phyloP scores from a whole-genome alignment of 2,329 filamentous ascomycete genomes.

The Rutstroemia sydowiana region DNA sequence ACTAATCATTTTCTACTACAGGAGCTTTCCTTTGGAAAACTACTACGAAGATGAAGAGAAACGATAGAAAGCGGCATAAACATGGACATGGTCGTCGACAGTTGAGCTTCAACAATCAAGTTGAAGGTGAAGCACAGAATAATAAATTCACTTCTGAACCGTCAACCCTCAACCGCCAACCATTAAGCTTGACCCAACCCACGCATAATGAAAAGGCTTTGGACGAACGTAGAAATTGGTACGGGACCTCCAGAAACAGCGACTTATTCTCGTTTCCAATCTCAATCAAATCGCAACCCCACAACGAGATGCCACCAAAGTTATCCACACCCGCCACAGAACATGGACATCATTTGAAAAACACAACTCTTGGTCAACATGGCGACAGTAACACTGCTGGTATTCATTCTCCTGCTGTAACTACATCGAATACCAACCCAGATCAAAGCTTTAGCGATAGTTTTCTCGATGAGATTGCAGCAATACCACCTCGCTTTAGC shows the following conservation, averaged over 20 bases:
- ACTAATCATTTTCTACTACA: no score
- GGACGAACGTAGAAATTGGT: not conserved
- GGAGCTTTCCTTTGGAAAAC: no score
- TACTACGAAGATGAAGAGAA: no score
- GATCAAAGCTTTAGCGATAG: not conserved
- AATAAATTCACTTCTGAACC: not conserved
- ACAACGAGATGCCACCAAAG: not conserved
- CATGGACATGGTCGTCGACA: not conserved
- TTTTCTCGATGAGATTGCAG: not conserved
- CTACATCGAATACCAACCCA: not conserved
- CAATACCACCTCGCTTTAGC: no score
- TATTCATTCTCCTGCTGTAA: not conserved
- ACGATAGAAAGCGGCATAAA: not conserved
- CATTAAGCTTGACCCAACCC: not conserved
- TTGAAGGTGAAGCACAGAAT: not conserved
- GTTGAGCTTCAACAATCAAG: not conserved
- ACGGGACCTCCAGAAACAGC: not conserved
- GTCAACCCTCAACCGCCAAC: not conserved
- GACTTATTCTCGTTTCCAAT: not conserved
- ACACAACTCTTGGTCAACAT: not conserved
- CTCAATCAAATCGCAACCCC: not conserved
- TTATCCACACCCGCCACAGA: not conserved
- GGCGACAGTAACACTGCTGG: not conserved
- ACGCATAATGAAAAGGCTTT: not conserved
- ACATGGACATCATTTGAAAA: not conserved